These are phyloP conservation scores for Carallia brachiata DNA, from an alignment of 345 rosid genomes.

Conservation along the genomic window DNA sequence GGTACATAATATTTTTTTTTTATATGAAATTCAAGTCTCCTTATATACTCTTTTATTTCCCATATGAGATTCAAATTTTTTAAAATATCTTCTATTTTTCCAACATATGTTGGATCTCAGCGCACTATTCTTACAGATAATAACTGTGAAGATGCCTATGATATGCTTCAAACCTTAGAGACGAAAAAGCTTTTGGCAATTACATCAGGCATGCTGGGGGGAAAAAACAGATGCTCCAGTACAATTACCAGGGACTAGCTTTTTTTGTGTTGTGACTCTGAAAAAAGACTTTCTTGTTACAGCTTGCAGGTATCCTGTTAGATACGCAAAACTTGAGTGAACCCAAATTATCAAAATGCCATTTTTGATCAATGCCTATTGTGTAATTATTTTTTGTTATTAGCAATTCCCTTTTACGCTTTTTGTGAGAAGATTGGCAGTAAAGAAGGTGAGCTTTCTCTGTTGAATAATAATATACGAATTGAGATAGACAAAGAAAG, in stretches of 20 bases:
- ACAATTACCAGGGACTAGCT: not conserved
- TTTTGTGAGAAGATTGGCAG: too few species aligned
- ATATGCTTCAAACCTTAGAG: constrained; percentile 45
- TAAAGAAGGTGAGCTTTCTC: too few species aligned
- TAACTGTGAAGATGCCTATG: constrained; percentile 66
- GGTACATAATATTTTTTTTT: too few species aligned
- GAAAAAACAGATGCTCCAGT: too few species aligned
- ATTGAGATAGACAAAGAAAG: too few species aligned
- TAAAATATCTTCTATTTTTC: too few species aligned
- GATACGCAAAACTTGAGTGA: constrained; percentile 55
- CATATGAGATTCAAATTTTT: too few species aligned
- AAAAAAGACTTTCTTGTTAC: constrained; percentile 15
- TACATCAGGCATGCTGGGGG: not conserved
- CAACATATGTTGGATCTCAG: too few species aligned
- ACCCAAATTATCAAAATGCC: constrained; percentile 34
- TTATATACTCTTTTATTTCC: too few species aligned
- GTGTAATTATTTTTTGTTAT: not conserved
- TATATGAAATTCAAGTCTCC: too few species aligned
- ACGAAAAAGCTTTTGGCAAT: constrained; percentile 55
- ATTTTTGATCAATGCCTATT: constrained; percentile 46
- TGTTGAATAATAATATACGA: too few species aligned
- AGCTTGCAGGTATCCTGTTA: constrained; percentile 65
- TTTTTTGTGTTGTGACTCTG: not conserved
- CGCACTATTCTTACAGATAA: constrained; percentile 62
- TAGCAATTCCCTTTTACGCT: not conserved